These are phyloP conservation scores for Fusarium graminum DNA, from an alignment of 2,329 filamentous ascomycete genomes.

Conservation along the genomic window DNA sequence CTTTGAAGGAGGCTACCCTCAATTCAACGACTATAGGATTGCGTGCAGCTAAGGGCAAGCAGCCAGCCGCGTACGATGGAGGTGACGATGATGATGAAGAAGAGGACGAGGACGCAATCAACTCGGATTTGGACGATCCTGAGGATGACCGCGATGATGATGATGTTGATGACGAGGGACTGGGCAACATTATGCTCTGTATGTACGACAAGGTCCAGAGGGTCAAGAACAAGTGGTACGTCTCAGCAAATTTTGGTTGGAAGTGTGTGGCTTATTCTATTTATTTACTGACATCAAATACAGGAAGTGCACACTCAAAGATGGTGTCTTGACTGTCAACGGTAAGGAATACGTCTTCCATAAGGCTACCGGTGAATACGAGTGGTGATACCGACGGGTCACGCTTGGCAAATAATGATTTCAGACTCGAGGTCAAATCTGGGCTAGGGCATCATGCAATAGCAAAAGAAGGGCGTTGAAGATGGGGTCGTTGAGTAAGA, in stretches of 20 bases:
- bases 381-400: slow-evolving; percentile 75
- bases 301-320: slow-evolving; percentile 97
- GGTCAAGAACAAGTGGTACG: slow-evolving; percentile 96
- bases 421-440: slow-evolving; percentile 5
- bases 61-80: slow-evolving; percentile 70
- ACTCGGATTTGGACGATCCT: slow-evolving; percentile 95
- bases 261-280: not conserved
- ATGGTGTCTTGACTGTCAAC: slow-evolving; percentile 92
- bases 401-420: slow-evolving; percentile 9
- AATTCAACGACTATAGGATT: slow-evolving; percentile 36
- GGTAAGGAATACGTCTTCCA: slow-evolving; percentile 98
- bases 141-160: slow-evolving; percentile 88
- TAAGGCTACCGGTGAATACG: slow-evolving; percentile 96
- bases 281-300: slow-evolving; percentile 28
- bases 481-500: slow-evolving; percentile 5
- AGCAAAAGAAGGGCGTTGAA: slow-evolving; percentile 26
- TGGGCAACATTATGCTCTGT: slow-evolving; percentile 94
- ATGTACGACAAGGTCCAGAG: slow-evolving; percentile 99
- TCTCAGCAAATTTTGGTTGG: slow-evolving; percentile 23
- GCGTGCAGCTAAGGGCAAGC: slow-evolving; percentile 48
- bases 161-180: slow-evolving; percentile 86
- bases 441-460: slow-evolving; percentile 8
- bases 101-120: slow-evolving; percentile 94
- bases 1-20: slow-evolving; percentile 69
- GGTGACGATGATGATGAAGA: slow-evolving; percentile 67